Conservation (phyloP, 306 rosid species). For the apple (Malus domestica) region DNA sequence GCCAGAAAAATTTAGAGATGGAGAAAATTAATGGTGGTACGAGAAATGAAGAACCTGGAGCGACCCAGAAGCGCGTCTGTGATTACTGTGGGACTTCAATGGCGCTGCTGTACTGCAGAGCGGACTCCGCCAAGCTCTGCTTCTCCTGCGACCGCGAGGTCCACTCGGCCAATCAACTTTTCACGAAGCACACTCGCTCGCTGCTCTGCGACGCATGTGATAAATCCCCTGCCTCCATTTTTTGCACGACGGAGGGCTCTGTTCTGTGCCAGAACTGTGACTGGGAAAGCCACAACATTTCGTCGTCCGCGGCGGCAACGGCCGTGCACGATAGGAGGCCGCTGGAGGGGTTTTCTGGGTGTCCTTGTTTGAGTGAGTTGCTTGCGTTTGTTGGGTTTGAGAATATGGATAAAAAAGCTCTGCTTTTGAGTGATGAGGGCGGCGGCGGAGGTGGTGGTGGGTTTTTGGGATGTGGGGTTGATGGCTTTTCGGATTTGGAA, state of each 20-base stretch:
- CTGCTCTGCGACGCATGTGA: constrained; percentile 69
- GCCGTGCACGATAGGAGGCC: constrained; percentile 60
- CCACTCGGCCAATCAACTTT: constrained; percentile 76
- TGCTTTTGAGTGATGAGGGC: constrained; percentile 25
- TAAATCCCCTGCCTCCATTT: constrained; percentile 64
- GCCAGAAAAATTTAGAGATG: neutral
- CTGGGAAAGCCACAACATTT: constrained; percentile 60
- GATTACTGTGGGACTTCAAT: constrained; percentile 54
- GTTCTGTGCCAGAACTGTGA: constrained; percentile 85
- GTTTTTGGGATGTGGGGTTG: constrained; percentile 21
- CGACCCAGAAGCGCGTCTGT: constrained; percentile 23
- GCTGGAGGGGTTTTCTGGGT: constrained; percentile 65
- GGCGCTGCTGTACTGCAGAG: constrained; percentile 74
- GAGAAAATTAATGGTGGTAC: constrained; percentile 24
- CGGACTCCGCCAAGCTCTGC: constrained; percentile 86
- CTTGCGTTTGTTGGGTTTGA: constrained; percentile 49
- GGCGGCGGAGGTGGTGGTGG: constrained; percentile 10
- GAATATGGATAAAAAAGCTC: constrained; percentile 43
- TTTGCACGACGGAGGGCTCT: constrained; percentile 65
- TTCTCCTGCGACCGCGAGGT: constrained; percentile 75
- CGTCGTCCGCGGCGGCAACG: constrained; percentile 24
- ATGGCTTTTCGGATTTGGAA: constrained; percentile 8
- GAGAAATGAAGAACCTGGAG: neutral
- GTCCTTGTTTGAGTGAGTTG: constrained; percentile 55
- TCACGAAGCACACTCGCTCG: constrained; percentile 69